Evolutionary conservation across 345 rosid genomes (phyloP), one percentile per base, ranked within the genome.

Genomic region (Moringa oleifera): DNA sequence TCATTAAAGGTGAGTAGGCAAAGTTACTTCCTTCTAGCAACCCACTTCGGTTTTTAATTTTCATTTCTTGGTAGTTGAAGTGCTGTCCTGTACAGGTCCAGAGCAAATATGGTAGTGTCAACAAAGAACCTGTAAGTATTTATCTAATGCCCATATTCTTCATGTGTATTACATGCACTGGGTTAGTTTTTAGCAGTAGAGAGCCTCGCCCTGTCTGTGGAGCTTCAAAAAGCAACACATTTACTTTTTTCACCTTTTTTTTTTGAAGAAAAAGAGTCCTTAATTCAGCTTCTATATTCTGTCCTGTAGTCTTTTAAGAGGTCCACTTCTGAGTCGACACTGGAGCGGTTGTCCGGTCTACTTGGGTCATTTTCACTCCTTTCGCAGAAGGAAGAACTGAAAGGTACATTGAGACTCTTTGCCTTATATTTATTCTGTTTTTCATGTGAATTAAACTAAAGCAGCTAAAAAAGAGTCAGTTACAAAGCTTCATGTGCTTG

Each of bases 261-360:
- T 45, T 19, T 73, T 33, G 37, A 57, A 3, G 20, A 18, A 21
- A 15, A 53, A 51, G 61, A 58, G 31, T 59, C 25, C 11, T 20
- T 53, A 17, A 4, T 58, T 4, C 9, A 18, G 36, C 10, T 56
- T 56, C 37, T 33, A 4, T 20, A 23, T 45, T 41, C 47, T 25
- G 47, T 71, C 9, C n/a, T 53, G 46, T 58, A 90, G 99, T 57
- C 78, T 25, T 83, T 90, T 22, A 82, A 79, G 72, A 81, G 90
- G 67, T 85, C 89, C 46, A 68, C 84, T 36, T 94, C 99, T 0
- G 98, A 93, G 68, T 79, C 94, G 28, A 76, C 98, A 53, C 62
- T 90, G 53, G 99, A 90, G 77, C 81, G 81, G 23, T 61, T 88
- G 61, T 86, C 96, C 23, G 89, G 84, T 62, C 62, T 90, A 23